phyloP scores from a whole-genome alignment of 768 basidiomycete species.

The Gymnopilus junonius region DNA sequence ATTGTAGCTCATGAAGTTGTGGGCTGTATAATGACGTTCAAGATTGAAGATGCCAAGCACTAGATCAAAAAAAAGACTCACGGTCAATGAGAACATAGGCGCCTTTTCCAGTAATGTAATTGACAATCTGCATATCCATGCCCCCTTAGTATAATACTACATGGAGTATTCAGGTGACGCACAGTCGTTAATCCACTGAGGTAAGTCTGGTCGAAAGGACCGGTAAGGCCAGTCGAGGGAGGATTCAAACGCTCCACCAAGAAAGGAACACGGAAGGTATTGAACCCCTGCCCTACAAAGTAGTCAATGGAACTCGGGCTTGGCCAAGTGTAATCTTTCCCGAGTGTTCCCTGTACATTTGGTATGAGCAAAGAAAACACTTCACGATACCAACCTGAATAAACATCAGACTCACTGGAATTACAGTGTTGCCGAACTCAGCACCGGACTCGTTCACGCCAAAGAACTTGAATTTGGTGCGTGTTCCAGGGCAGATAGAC shows the following conservation, averaged over 20 bases:
- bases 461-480: constrained; percentile 64
- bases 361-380: background rate
- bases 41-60: background rate
- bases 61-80: constrained; percentile 28
- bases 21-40: constrained; percentile 36
- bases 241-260: constrained; percentile 58
- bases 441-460: constrained; percentile 68
- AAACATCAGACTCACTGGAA: constrained; percentile 43
- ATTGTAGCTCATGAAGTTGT: constrained; percentile 68
- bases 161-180: constrained; percentile 15
- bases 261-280: constrained; percentile 68
- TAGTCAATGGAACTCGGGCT: constrained; percentile 48
- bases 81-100: constrained; percentile 61
- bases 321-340: constrained; percentile 57
- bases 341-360: constrained; percentile 35
- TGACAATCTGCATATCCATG: constrained; percentile 44
- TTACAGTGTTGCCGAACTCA: constrained; percentile 55
- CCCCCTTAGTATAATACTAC: background rate
- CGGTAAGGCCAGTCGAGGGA: constrained; percentile 56
- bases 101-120: constrained; percentile 65
- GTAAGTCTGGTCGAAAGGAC: constrained; percentile 56
- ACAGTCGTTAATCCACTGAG: constrained; percentile 54
- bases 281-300: constrained; percentile 62
- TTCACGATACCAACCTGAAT: background rate
- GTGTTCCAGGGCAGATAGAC: constrained; percentile 41